Evolutionary conservation across 257 asterid genomes (phyloP).

Genomic region (Agastache rugosa): DNA sequence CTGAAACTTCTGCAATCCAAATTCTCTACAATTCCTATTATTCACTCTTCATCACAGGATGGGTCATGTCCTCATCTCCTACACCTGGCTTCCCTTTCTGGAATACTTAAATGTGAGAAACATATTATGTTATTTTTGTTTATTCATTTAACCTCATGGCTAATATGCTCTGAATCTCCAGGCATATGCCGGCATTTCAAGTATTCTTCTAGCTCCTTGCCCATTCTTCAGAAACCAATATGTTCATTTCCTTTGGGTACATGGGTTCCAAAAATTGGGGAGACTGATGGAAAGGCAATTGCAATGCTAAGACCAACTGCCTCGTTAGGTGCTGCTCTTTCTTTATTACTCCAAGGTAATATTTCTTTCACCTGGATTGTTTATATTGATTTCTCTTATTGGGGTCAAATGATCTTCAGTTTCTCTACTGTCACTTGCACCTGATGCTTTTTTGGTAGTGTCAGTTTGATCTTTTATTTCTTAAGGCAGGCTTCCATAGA

Average conservation of each 20-base stretch:
- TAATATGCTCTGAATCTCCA: slow-evolving; percentile 37
- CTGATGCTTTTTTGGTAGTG: slow-evolving; percentile 22
- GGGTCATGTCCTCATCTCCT: slow-evolving; percentile 70
- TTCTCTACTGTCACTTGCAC: slow-evolving; percentile 10
- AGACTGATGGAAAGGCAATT: slow-evolving; percentile 61
- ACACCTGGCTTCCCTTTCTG: slow-evolving; percentile 74
- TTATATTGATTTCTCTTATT: slow-evolving; percentile 15
- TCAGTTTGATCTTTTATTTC: slow-evolving; percentile 21
- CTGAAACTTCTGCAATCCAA: slow-evolving; percentile 65
- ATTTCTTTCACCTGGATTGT: slow-evolving; percentile 30
- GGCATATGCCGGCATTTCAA: slow-evolving; percentile 79
- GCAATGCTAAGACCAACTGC: slow-evolving; percentile 73
- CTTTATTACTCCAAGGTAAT: slow-evolving; percentile 69
- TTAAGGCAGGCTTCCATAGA: slow-evolving; percentile 2
- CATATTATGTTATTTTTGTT: slow-evolving; percentile 5
- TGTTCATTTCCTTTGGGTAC: slow-evolving; percentile 72
- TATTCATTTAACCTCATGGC: slow-evolving; percentile 23
- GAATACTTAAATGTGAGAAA: slow-evolving; percentile 72
- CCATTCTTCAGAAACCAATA: slow-evolving; percentile 78
- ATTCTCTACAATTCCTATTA: slow-evolving; percentile 67
- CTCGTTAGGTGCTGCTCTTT: slow-evolving; percentile 67
- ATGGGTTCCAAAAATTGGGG: slow-evolving; percentile 83
- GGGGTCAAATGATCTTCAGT: slow-evolving; percentile 1
- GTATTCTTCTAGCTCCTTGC: slow-evolving; percentile 77
- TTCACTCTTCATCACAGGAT: slow-evolving; percentile 69